Evolutionary conservation across 805 yeast species (phyloP).

Genomic region (Cyberlindnera nakhonratchasimensis): DNA sequence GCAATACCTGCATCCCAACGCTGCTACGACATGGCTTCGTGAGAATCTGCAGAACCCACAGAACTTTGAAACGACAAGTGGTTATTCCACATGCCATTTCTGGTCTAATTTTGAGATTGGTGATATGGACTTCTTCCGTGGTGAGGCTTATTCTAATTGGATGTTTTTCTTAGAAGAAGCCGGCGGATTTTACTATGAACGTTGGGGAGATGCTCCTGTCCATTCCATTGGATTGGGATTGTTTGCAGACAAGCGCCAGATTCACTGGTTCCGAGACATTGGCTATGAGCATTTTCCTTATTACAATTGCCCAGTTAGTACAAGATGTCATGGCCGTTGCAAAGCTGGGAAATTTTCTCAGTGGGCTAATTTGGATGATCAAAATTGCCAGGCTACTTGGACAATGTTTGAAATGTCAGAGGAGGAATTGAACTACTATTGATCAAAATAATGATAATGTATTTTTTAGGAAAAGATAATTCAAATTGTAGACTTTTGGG

Average conservation of each 20-base stretch:
- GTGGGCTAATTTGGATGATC: slow-evolving; percentile 50
- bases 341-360: slow-evolving; percentile 50
- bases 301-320: slow-evolving; percentile 65
- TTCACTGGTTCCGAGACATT: slow-evolving; percentile 87
- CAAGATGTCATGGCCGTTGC: slow-evolving; percentile 48
- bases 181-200: slow-evolving; percentile 84
- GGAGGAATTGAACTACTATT: slow-evolving; percentile 28
- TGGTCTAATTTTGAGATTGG: slow-evolving; percentile 91
- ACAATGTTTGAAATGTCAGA: slow-evolving; percentile 41
- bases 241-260: slow-evolving; percentile 61
- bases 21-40: slow-evolving; percentile 60
- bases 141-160: slow-evolving; percentile 63
- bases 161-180: slow-evolving; percentile 58
- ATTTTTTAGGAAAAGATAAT: background rate
- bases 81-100: slow-evolving; percentile 70
- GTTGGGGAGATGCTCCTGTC: slow-evolving; percentile 96
- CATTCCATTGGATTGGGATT: slow-evolving; percentile 72
- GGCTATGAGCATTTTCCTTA: slow-evolving; percentile 78
- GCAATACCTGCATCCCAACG: slow-evolving; percentile 54
- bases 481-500: background rate
- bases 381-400: slow-evolving; percentile 78
- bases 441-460: background rate
- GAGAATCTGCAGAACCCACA: slow-evolving; percentile 52
- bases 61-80: slow-evolving; percentile 39
- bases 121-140: slow-evolving; percentile 74